Base-by-base conservation (phyloP, 352 stramenopile genomes). In the Phytophthora tentaculata region DNA sequence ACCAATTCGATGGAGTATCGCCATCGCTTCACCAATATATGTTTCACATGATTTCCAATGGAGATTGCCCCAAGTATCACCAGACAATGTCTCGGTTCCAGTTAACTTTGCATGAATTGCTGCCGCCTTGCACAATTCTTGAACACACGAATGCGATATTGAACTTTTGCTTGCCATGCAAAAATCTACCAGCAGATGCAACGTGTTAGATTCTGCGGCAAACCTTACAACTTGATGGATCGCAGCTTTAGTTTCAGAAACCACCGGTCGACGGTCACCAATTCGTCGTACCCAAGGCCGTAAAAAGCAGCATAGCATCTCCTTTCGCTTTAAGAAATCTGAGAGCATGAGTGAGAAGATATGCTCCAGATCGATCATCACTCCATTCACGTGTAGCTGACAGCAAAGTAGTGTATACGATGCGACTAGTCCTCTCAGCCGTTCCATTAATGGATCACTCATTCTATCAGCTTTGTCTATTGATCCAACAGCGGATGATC, bases 351-450 rank as follows among this genome's bases (percentile, higher is more conserved):
- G 47, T 16, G 51, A 59, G 17, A 63, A 56, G 2, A 60, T 32
- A 9, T 77, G 72, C 5, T 64, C 44, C 28, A 83, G n/a, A 52
- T 83, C 56, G 26, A 80, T 29, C n/a, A 58, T 20, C 14, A 75
- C 51, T 22, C 45, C 62, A 39, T 67, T 63, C 12, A 72, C 41
- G 20, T 51, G 28, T 14, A 83, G 52, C 12, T 14, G 60, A 22
- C 43, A 69, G 56, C 72, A 80, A 13, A 56, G 26, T 19, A 72
- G 54, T 24, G 58, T 55, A 48, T 80, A 79, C 7, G 69, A 71
- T 26, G 43, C 9, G 16, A 79, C 22, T 13, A 80, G 20, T 13
- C 69, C 37, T 32, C 69, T 53, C n/a, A 83, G 23, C 23, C 17
- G 20, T 12, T 58, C 44, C 6, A 64, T 16, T 49, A 35, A 48